Base-by-base conservation (phyloP, 2,329 filamentous ascomycete genomes). In the Colletotrichum euphorbiae region DNA sequence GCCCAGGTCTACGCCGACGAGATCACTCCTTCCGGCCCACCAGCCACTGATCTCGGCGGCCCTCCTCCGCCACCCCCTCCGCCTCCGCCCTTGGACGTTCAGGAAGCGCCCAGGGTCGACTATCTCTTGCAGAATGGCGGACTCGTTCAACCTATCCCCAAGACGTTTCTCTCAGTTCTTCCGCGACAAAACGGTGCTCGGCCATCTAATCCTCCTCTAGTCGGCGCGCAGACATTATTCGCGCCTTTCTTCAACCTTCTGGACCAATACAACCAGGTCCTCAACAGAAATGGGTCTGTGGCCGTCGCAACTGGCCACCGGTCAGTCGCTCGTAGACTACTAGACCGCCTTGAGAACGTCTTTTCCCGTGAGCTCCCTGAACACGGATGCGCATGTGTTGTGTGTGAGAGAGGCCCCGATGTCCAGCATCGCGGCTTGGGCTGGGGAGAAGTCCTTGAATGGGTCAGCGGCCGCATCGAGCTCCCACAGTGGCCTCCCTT, bases 271-370 rank as follows among this genome's bases (percentile, higher is more conserved):
- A 88, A 91, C 71, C 86, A 88, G 3, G 94, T 99, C 4, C 85
- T 98, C 70, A 83, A 86, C 46, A 94, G 91, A 70, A 93, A 92
- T 73, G 96, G 96, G 3, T 98, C 95, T 0, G 83, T 99, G 5
- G 96, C 96, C 2, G 96, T 98, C 2, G 96, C 96, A 15, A 98
- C 95, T 0, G 96, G 96, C 6, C 97, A 98, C 78, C 90, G 93
- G 61, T 98, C 95, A 0, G 92, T 98, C n/a, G 96, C 96, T 3
- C 90, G 96, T 5, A 89, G 94, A 58, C 81, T 98, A 24, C 86
- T 98, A 5, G 95, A 99, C 79, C 89, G 96, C 42, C 84, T 99
- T 4, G 95, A 98, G 77, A 93, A 95, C 64, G 94, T 99, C 8
- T 98, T 99, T 79, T 94, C 94, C 2, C 87, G 96, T 68, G 95